phyloP scores from a whole-genome alignment of 2,329 filamentous ascomycete genomes.

The Pseudocercospora pini-densiflorae region DNA sequence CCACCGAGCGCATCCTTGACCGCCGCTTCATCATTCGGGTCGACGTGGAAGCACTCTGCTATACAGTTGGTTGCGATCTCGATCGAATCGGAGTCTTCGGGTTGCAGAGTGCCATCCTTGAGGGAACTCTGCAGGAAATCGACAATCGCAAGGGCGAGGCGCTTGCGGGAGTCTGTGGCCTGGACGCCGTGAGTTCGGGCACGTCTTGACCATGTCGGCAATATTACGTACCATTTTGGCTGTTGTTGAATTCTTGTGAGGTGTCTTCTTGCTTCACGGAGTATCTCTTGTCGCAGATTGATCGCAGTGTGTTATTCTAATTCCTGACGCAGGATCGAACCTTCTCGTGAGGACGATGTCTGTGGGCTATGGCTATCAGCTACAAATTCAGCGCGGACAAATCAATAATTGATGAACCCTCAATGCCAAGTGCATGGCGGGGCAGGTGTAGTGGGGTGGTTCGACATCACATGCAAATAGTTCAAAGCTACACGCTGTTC shows the following conservation, averaged over 20 bases:
- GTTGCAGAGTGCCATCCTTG: slow-evolving; percentile 82
- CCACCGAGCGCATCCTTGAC: slow-evolving; percentile 78
- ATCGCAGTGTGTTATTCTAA: neutral
- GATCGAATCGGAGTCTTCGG: slow-evolving; percentile 90
- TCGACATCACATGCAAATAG: slow-evolving; percentile 2
- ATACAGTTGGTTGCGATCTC: slow-evolving; percentile 96
- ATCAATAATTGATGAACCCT: neutral
- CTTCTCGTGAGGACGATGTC: neutral
- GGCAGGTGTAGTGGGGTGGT: neutral
- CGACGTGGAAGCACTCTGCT: slow-evolving; percentile 91
- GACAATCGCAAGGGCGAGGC: slow-evolving; percentile 94
- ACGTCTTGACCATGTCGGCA: neutral
- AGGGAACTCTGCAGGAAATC: slow-evolving; percentile 88
- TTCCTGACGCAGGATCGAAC: neutral
- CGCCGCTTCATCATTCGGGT: slow-evolving; percentile 75
- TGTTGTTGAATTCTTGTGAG: neutral
- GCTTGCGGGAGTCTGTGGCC: slow-evolving; percentile 67
- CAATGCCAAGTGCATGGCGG: neutral
- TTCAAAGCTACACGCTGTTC: neutral
- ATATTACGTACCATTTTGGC: slow-evolving; percentile 20
- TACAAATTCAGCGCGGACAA: neutral
- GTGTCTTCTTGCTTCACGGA: neutral
- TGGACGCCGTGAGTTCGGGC: slow-evolving; percentile 28
- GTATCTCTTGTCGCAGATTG: neutral
- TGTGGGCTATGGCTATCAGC: neutral